A percentile compares a stretch with the other conserved stretches of the same genome.
Evolutionary conservation across 2,329 filamentous ascomycete genomes (phyloP).

Genomic region (Aspergillus novoparasiticus): DNA sequence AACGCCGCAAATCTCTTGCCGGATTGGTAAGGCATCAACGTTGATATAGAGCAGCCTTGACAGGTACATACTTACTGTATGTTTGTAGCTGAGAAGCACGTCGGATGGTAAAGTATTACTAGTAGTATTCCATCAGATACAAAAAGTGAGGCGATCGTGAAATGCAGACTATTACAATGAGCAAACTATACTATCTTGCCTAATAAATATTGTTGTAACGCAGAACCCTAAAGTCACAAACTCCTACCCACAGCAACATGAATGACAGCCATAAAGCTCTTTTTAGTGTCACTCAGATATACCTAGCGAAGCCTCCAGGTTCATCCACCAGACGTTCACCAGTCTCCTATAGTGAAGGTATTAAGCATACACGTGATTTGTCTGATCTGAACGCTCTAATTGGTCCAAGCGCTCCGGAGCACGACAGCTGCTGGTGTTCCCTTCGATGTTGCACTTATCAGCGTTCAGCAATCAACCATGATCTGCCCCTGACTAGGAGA

Average conservation of each 20-base stretch:
- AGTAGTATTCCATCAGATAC: not conserved
- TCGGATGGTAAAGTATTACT: not conserved
- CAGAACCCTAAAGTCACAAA: not conserved
- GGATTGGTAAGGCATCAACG: slow-evolving; percentile 1
- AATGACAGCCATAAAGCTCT: not conserved
- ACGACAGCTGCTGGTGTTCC: not conserved
- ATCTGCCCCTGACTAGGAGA: not conserved
- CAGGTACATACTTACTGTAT: not conserved
- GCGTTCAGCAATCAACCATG: not conserved
- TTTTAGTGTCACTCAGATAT: too few relatives aligned
- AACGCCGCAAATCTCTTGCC: slow-evolving; percentile 4
- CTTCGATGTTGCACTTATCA: not conserved
- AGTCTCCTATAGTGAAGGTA: not conserved
- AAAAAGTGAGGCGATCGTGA: not conserved
- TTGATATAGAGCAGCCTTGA: not conserved
- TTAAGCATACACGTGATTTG: too few relatives aligned
- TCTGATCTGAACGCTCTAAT: not conserved
- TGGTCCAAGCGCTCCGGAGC: not conserved
- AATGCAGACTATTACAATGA: not conserved
- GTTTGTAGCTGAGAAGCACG: not conserved
- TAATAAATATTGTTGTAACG: not conserved
- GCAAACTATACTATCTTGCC: not conserved
- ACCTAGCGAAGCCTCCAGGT: not conserved
- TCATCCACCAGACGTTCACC: not conserved
- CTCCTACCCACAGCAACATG: not conserved